Base-by-base conservation (phyloP, 2,329 filamentous ascomycete species). In the Cladophialophora psammophila region DNA sequence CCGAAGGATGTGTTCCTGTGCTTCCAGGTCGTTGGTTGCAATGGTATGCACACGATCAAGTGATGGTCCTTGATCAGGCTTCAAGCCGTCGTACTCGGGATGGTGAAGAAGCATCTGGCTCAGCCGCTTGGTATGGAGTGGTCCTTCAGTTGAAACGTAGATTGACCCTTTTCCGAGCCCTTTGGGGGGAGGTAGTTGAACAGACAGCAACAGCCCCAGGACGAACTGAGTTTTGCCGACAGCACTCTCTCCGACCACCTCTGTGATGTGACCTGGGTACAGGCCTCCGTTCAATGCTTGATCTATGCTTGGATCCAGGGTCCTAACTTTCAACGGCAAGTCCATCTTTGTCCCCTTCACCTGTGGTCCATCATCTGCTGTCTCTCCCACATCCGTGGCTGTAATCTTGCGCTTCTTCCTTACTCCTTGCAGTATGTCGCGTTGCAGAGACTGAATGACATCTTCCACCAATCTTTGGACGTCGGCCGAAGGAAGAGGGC, bases 161-260 rank as follows among this genome's bases (percentile, higher is more conserved):
- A 99, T 85, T 0, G 92, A 90, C n/a, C 88, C 86, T 68, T 88
- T 88, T 42, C 86, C 86, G 0, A 93, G 84, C 5, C 92, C 93
- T 50, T 84, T 83, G 0, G 92, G 91, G 0, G 88, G 80, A 1
- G 91, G 88, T 4, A 98, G 89, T 78, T 99, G 95, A 15, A 90
- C 90, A 36, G 94, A 86, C 38, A 98, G 88, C 53, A 96, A 88
- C 34, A 99, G 86, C 26, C 90, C 89, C 34, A 98, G 86, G 34
- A 98, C 89, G 75, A 97, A 88, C 78, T 99, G 95, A 1, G 95
- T 97, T 85, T 99, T 99, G 75, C 94, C 95, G 71, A 90, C 91
- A 73, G 94, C 95, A 75, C 89, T 91, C 82, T 98, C 95, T 66
- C 95, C 95, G 1, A 93, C 91, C 68, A 99, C 85, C 78, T 99